Base-by-base conservation (phyloP, 2,329 filamentous ascomycete species). In the Tothia fuscella region DNA sequence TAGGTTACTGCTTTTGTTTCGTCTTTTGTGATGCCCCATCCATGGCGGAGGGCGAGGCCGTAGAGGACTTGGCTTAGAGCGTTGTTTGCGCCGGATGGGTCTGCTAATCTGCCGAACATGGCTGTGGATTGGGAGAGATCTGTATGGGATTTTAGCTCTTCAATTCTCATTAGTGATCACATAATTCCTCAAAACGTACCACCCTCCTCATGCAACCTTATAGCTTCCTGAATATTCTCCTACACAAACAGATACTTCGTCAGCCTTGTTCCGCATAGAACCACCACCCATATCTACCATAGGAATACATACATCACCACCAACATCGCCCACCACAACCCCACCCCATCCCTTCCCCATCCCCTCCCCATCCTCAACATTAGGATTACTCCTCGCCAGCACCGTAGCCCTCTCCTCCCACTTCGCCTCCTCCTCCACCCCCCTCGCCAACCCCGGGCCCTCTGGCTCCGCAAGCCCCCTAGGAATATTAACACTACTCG, bases 401-500 rank as follows among this genome's bases (percentile, higher is more conserved):
- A 93, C 75, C n/a, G 88, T 95, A 21, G 91, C 91, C 46, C 89
- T 73, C 65, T 83, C 80, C 70, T 96, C 91, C 91, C 91, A 98
- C 62, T 82, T 74, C 45, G 76, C 76, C 20, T 43, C 35, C 1
- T 19, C 14, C 7, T 43, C 64, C 56, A 49, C 64, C 59, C 53
- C 67, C 62, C 48, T 63, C 57, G 49, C 64, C 59, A 48, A 58
- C n/a, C n/a, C n/a, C n/a, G n/a, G n/a, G 24, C 50, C 58, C 50
- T 70, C 64, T 44, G 94, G 85, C 47, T 80, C 79, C 17, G 88
- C 88, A 40, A 96, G 71, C 62, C 93, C 74, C 41, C 72, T 62
- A 2, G 91, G 89, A 28, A 96, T 73, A 59, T 84, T 80, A 19
- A 78, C 73, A 46, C 85, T 86, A 47, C 71, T 76, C 46, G 66